Base-by-base conservation (phyloP, 805 yeast species). In the Lipomyces sp. region DNA sequence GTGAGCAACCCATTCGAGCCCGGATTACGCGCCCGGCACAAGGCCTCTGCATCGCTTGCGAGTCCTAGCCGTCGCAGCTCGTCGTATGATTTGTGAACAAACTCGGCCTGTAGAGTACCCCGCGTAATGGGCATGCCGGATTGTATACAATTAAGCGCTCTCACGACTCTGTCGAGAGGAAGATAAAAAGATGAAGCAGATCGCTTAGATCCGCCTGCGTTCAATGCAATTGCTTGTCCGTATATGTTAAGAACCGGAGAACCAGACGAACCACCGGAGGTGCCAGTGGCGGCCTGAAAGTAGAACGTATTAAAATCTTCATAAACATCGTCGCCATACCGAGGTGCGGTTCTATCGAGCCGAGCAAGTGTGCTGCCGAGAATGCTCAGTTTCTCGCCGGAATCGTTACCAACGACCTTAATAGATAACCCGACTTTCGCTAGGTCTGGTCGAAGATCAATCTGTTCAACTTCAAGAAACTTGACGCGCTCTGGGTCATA, bases 221-320 rank as follows among this genome's bases (percentile, higher is more conserved):
- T 55, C 33, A 55, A 29, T 2, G 59, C 59, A 16, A 55, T 55
- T 1, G 59, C 59, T 16, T 55, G 53, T n/a, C 59, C 59, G 10
- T 53, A 42, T 6, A 55, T 52, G 31, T 55, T 52, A 18, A 55
- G 45, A n/a, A 55, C 59, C 10, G 59, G 59, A 8, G 59, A 55
- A 8, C 59, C 59, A 1, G 55, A 49, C 8, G 59, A 55, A 14
- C 59, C 59, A 10, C 59, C 59, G 13, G 59, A 55, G 2, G 59
- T 55, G 6, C 59, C 59, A 2, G 59, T 55, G 14, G 59, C 59
- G n/a, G 59, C 59, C 32, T 55, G 59, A 31, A 28, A 55, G 38
- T 55, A 55, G 22, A 55, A 55, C 19, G 59, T 55, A 18, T 55
- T 53, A 49, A 55, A 55, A 29, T 55, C 59, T 23, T 55, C 55